Evolutionary conservation across 108 stramenopile species (phyloP), one percentile per base, ranked within the genome.

Genomic region (Conticribra guillardii): DNA sequence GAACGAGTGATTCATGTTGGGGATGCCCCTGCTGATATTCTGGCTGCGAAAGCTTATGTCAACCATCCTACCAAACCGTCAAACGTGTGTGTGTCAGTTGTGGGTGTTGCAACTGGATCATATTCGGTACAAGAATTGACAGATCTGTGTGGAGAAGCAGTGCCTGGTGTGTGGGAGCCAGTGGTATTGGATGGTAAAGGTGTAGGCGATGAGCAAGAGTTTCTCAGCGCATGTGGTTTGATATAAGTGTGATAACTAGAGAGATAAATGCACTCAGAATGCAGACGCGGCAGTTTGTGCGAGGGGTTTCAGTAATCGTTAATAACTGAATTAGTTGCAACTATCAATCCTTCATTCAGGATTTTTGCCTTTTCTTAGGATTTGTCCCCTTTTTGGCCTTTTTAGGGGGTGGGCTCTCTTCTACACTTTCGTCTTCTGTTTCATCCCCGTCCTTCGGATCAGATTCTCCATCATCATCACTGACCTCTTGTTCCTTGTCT

Each of bases 21-120:
- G 29, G 82, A 83, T 65, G 85, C 85, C 26, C 85, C 85, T 19
- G 82, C 85, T 1, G 85, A 86, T 75, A 82, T 83, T 50, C 67
- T 86, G 52, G 82, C 85, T 8, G 85, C 82, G 34, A 85, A 82
- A 48, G 58, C 73, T 0, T 83, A 76, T 51, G 53, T 57, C 9
- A 26, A 65, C 16, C 33, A 68, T 30, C 67, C 70, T 3, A 47
- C 55, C 2, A 60, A 66, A 51, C 70, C 46, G 2, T 1, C 34
- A 22, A 52, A 55, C 29, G 9, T 77, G 9, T 67, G 69, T 54
- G 82, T 86, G 15, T 66, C 79, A 17, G 67, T 81, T 49, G 80
- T 86, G 8, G 82, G 80, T 21, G 82, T 86, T 26, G 85, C 85
- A 18, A 86, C 82, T 14, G 85, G 85, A 69, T 76, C 79, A 18